Evolutionary conservation across 2,329 filamentous ascomycete species (phyloP).

Genomic region (Whalleya microplaca): DNA sequence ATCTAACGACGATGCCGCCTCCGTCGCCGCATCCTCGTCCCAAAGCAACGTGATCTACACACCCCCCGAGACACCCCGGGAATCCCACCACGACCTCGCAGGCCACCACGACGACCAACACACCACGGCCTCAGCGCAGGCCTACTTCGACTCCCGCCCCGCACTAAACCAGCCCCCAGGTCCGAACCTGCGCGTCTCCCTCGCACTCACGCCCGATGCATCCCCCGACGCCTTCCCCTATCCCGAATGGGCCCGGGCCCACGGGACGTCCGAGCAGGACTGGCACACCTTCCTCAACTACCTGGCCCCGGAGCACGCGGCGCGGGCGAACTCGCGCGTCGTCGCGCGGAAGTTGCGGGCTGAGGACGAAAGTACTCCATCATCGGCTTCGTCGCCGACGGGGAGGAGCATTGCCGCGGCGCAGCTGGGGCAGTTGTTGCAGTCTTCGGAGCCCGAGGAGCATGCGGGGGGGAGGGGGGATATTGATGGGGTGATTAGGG

Average conservation of each 20-base stretch:
- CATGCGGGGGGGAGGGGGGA: too few species aligned
- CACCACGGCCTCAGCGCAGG: slow-evolving; percentile 40
- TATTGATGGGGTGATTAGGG: slow-evolving; percentile 47
- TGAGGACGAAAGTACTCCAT: slow-evolving; percentile 38
- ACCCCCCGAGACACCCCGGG: slow-evolving; percentile 53
- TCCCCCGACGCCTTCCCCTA: slow-evolving; percentile 50
- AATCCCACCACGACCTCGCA: slow-evolving; percentile 35
- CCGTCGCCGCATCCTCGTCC: slow-evolving; percentile 46
- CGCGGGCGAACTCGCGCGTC: slow-evolving; percentile 49
- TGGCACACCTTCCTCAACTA: slow-evolving; percentile 64
- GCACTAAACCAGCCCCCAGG: slow-evolving; percentile 21
- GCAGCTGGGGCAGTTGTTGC: slow-evolving; percentile 46
- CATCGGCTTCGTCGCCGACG: slow-evolving; percentile 29
- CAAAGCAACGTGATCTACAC: slow-evolving; percentile 54
- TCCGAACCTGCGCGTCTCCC: slow-evolving; percentile 35
- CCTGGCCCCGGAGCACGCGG: slow-evolving; percentile 53
- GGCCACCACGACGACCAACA: slow-evolving; percentile 32
- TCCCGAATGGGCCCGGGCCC: slow-evolving; percentile 40
- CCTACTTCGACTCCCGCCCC: slow-evolving; percentile 53
- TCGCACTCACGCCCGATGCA: slow-evolving; percentile 42
- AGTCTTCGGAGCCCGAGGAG: too few species aligned
- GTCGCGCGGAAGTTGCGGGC: slow-evolving; percentile 53
- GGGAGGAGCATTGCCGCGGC: slow-evolving; percentile 44
- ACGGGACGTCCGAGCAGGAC: slow-evolving; percentile 55
- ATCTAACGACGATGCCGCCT: slow-evolving; percentile 40